phyloP scores from a whole-genome alignment of 2,329 filamentous ascomycete genomes.

The Aaosphaeria pasadenensis region DNA sequence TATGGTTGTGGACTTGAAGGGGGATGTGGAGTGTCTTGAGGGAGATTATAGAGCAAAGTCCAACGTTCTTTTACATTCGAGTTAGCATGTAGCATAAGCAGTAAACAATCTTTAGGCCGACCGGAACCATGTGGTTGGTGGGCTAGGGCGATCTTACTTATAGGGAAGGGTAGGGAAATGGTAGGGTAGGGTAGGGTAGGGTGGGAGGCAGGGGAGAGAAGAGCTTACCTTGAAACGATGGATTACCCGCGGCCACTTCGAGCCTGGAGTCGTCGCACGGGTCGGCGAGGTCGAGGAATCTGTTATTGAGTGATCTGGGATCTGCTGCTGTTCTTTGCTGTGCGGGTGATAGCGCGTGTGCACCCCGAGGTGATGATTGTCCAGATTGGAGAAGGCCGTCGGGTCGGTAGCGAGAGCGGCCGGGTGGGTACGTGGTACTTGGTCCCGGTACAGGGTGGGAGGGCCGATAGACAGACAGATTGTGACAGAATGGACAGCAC shows the following conservation, averaged over 20 bases:
- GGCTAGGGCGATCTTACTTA: conserved; percentile 5
- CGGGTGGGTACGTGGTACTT: background rate
- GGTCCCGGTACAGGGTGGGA: background rate
- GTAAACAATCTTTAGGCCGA: conserved; percentile 10
- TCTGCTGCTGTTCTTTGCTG: conserved; percentile 18
- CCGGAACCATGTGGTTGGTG: conserved; percentile 12
- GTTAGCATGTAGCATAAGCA: conserved; percentile 28
- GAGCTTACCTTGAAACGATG: conserved; percentile 30
- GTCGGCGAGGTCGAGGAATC: conserved; percentile 22
- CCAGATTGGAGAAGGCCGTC: conserved; percentile 19
- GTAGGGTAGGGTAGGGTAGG: conserved; percentile 15
- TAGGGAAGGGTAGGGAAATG: background rate
- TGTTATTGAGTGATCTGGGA: conserved; percentile 11
- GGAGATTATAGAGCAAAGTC: background rate
- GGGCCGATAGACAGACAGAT: background rate
- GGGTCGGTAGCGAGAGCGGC: conserved; percentile 14
- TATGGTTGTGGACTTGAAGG: background rate
- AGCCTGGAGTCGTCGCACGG: conserved; percentile 23
- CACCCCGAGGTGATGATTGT: conserved; percentile 8
- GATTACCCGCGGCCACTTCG: conserved; percentile 17
- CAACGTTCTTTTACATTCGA: too few relatives aligned
- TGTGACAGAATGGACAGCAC: background rate
- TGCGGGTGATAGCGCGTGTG: conserved; percentile 19
- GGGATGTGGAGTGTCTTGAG: conserved; percentile 2
- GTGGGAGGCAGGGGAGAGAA: conserved; percentile 19